Evolutionary conservation across 495 filamentous ascomycete genomes (phyloP).

Genomic region (Amniculicola lignicola): DNA sequence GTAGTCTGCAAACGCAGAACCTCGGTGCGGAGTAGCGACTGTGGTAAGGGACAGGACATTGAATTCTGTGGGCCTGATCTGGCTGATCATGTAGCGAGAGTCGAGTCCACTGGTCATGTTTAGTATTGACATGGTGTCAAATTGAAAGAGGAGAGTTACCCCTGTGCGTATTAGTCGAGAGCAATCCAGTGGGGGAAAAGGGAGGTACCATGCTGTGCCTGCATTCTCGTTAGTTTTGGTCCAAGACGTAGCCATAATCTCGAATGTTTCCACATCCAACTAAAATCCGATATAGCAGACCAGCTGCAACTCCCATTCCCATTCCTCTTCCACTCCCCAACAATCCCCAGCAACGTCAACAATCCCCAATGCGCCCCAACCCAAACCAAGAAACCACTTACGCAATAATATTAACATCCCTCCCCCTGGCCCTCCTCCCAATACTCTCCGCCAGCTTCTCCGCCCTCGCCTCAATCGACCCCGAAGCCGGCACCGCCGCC

Average conservation of each 20-base stretch:
- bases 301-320: too few species aligned
- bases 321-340: too few species aligned
- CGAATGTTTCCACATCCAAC: too few species aligned
- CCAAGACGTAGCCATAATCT: too few species aligned
- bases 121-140: neutral
- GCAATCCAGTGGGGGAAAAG: neutral
- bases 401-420: conserved; percentile 84
- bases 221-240: conserved; percentile 12
- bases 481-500: conserved; percentile 73
- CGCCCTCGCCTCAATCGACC: conserved; percentile 74
- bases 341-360: too few species aligned
- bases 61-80: conserved; percentile 65
- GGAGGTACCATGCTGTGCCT: conserved; percentile 71
- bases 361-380: too few species aligned
- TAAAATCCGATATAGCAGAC: too few species aligned
- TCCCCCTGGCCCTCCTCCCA: conserved; percentile 61
- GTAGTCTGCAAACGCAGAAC: conserved; percentile 78
- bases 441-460: conserved; percentile 64
- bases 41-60: conserved; percentile 79
- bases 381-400: conserved; percentile 48
- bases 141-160: conserved; percentile 41
- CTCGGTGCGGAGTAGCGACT: conserved; percentile 81
- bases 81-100: conserved; percentile 87
- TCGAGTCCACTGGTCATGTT: conserved; percentile 68
- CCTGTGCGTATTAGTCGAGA: conserved; percentile 37